Evolutionary conservation across 2,329 filamentous ascomycete genomes (phyloP), one percentile per base, ranked within the genome.

Genomic region (Ophiosphaerella narmari): DNA sequence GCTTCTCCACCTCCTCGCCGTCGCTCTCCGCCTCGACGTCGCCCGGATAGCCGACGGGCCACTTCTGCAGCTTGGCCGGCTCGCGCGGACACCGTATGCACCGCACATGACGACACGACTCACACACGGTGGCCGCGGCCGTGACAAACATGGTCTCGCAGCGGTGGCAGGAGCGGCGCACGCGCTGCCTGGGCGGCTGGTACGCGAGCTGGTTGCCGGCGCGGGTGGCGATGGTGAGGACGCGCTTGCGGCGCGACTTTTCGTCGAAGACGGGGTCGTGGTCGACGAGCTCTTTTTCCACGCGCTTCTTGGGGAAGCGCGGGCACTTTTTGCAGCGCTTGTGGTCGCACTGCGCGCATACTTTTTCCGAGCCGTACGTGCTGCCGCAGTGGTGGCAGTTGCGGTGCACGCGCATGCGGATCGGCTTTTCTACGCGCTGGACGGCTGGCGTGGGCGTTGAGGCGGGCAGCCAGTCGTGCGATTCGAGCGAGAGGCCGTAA

Each of bases 21-120:
- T 71, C 67, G 21, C 68, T 70, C 36, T 71, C 68, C 1, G 67
- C 48, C 12, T 70, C 68, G 29, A 78, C 77, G 60, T 90, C 87
- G 36, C 86, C 85, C 4, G 86, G 86, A 67, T 89, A 89, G 37
- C 86, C 86, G 55, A 84, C 81, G 0, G 86, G 86, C 68, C 87
- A 89, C 65, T 87, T 88, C 63, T 83, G 79, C 64, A 82, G 84
- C 74, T 88, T 89, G 52, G 85, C 77, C 81, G 90, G 90, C 65
- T 91, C 86, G 62, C 90, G 81, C 24, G 89, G 90, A 71, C 91
- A 95, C 67, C 87, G 87, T 34, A 85, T 89, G 77, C 91, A 96
- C 46, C 90, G 86, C 43, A 80, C 71, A 71, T 96, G 91, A 24
- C 79, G 76, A 72, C 91, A 96, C 34, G 78, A 79, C 7, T 78